Evolutionary conservation across 495 filamentous ascomycete species (phyloP), one percentile per base, ranked within the genome.

Genomic region (Neurospora sp.): DNA sequence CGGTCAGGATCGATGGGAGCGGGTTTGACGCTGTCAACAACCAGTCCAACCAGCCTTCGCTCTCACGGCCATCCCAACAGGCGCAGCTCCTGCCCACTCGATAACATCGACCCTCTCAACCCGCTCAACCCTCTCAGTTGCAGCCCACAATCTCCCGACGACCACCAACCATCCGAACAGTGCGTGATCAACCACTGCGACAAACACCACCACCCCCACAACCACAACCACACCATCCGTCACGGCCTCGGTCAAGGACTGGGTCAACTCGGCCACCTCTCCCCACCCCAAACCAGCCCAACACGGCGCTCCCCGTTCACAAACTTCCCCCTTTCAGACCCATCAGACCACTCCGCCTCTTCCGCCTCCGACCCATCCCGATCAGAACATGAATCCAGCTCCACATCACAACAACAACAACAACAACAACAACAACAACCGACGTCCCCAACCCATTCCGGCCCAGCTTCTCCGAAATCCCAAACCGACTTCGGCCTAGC

Each of bases 21-120:
- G 11, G 27, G 27, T 0, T 35, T 61, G 6, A 61, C 27, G 14
- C 0, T 35, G 0, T 35, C 27, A 0, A 35, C 53, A 0, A 61
- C 22, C 0, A 61, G 12, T 0, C 22, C 53, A 27, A 27, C 20
- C 1, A 53, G 20, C 0, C 46, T 20, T 53, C 46, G 1, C 22
- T 61, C 53, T 31, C 53, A 61, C 12, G 2, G 2, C 12, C 20
- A 61, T 61, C 22, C 12, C 27, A 61, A 61, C 2, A 5, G 53
- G 0, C 53, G 53, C 22, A 35, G 27, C 27, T 61, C 53, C 12
- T 35, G 27, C 6, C 27, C 53, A 3, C 14, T 9, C 27, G 27
- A 61, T 59, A 16, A 0, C 48, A 3, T 59, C 3, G 48, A 16
- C 12, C 0, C 48, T 6, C 48, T 16, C 1, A 14, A 3, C 11